Evolutionary conservation across 345 rosid genomes (phyloP).

Genomic region (Gynandropsis gynandra): DNA sequence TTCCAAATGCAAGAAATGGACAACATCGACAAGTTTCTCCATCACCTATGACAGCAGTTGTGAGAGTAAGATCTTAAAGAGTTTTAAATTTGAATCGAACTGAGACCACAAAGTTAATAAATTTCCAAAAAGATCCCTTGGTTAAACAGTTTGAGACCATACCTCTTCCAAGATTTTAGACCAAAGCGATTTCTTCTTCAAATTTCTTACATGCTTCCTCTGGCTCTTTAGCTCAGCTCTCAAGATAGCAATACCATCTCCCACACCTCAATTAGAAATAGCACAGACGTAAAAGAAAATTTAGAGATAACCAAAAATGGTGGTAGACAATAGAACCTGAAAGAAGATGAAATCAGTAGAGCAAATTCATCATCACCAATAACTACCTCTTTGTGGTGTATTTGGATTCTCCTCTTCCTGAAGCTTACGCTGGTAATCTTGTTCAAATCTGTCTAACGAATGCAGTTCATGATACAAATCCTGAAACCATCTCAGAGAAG

Average conservation of each 20-base stretch:
- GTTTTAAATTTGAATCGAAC: slow-evolving; percentile 16
- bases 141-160: slow-evolving; percentile 12
- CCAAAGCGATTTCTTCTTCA: slow-evolving; percentile 96
- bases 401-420: slow-evolving; percentile 81
- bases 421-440: slow-evolving; percentile 90
- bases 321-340: not conserved
- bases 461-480: slow-evolving; percentile 95
- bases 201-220: slow-evolving; percentile 75
- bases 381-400: slow-evolving; percentile 64
- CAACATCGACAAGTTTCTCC: slow-evolving; percentile 95
- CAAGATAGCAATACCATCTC: slow-evolving; percentile 80
- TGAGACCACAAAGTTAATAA: not conserved
- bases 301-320: not conserved
- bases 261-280: slow-evolving; percentile 30
- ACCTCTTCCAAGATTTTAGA: slow-evolving; percentile 96
- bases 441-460: slow-evolving; percentile 96
- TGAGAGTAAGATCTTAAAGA: slow-evolving; percentile 10
- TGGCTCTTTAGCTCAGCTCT: slow-evolving; percentile 90
- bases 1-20: slow-evolving; percentile 88
- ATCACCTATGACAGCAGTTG: slow-evolving; percentile 82
- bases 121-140: slow-evolving; percentile 1
- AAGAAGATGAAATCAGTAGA: not conserved
- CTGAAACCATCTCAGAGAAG: slow-evolving; percentile 33
- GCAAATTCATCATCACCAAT: not conserved
- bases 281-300: not conserved